Evolutionary conservation across 306 rosid genomes (phyloP), one percentile per base, ranked within the genome.

Genomic region (Begonia fuchsioides): DNA sequence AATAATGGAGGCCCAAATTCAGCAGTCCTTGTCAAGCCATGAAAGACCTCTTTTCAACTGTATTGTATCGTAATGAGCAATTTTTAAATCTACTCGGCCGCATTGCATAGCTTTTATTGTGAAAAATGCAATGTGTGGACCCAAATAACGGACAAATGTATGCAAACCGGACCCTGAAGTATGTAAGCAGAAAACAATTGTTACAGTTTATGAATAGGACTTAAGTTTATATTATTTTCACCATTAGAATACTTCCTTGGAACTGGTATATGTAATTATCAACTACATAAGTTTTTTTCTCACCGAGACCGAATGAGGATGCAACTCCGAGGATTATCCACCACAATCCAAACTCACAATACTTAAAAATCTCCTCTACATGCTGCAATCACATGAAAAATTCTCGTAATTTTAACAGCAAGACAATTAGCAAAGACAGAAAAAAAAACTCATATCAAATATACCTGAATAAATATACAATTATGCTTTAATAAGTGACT

Each of bases 291-390:
- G 12, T 20, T 20, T n/a, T n/a, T n/a, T 57, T n/a, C 84, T 69
- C 77, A 92, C 98, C 99, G 52, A 92, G 86, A 62, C 99, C 99
- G 67, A 92, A 82, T 26, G 94, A 92, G 41, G 99, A 92, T 68
- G 96, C 96, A 59, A 92, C 80, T 65, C 96, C 99, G 60, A 92
- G 94, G 63, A 83, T 66, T 55, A 80, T 52, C 99, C 99, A 92
- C 99, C 99, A 92, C 54, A 92, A 54, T 47, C 79, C 94, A 65
- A 69, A 92, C 55, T 72, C 75, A 56, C 79, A 65, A 59, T 85
- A 85, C 56, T 78, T 74, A 15, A 65, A 48, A 55, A 92, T 75
- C 77, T 92, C 99, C 57, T 75, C 86, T 44, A 82, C 47, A 70
- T 86, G 93, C 99, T 85, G 80, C 77, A 54, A 3, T 44, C 10